Percentiles rank a stretch among this genome's conserved stretches.
Conservation (phyloP, 441 rosid genomes). For the Syzygium malaccense region DNA sequence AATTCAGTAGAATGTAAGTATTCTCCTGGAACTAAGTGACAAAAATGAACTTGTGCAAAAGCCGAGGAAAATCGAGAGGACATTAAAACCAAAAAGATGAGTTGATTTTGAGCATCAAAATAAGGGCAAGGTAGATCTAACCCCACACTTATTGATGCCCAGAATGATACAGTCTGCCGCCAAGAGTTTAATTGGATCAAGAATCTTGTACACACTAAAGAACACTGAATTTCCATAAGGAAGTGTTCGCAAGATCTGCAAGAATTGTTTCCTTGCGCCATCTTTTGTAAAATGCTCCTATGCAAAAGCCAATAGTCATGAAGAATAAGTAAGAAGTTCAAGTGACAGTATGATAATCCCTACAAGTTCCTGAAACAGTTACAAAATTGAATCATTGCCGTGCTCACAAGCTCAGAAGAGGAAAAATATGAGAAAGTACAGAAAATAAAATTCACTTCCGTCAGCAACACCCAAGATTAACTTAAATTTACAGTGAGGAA, state of each 20-base stretch:
- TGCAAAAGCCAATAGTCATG: not conserved
- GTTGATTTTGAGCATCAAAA: not conserved
- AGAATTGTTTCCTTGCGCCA: slow-evolving; percentile 93
- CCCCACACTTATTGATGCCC: slow-evolving; percentile 97
- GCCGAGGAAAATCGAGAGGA: not conserved
- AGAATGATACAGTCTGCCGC: slow-evolving; percentile 69
- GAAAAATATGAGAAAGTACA: too few relatives aligned
- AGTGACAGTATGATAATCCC: too few relatives aligned
- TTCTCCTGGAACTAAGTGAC: slow-evolving; percentile 87
- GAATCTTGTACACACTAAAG: slow-evolving; percentile 86
- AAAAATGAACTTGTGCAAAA: slow-evolving; percentile 64
- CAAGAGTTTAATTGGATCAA: slow-evolving; percentile 91
- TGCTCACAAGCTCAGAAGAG: too few relatives aligned
- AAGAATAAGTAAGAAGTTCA: too few relatives aligned
- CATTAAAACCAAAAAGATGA: not conserved
- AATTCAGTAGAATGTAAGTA: too few relatives aligned
- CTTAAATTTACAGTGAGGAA: too few relatives aligned
- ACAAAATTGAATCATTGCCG: too few relatives aligned
- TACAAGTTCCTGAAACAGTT: too few relatives aligned
- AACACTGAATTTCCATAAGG: slow-evolving; percentile 96
- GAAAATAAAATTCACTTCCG: too few relatives aligned
- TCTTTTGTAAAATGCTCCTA: slow-evolving; percentile 82
- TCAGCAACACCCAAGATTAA: too few relatives aligned
- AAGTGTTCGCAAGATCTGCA: slow-evolving; percentile 65
- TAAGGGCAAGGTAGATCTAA: slow-evolving; percentile 22